These are phyloP conservation scores for Komagataella pseudopastoris DNA, from an alignment of 805 yeast genomes.

Conservation along the genomic window DNA sequence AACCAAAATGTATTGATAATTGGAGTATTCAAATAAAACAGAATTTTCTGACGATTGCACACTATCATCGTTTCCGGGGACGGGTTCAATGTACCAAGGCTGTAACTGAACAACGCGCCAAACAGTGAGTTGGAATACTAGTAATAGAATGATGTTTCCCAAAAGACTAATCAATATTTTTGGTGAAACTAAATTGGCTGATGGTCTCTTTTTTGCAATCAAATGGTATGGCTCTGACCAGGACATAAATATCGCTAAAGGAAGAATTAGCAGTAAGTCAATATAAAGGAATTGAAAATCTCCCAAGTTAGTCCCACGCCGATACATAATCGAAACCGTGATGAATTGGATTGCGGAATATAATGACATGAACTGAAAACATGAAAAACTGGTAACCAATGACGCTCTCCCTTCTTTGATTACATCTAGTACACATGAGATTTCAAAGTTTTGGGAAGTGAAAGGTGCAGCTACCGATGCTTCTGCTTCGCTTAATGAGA, in stretches of 20 bases:
- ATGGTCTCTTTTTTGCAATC: slow-evolving; percentile 67
- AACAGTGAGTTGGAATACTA: slow-evolving; percentile 50
- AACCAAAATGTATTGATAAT: slow-evolving; percentile 77
- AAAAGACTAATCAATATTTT: slow-evolving; percentile 74
- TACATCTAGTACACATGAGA: slow-evolving; percentile 83
- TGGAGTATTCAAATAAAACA: slow-evolving; percentile 63
- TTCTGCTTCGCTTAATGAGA: slow-evolving; percentile 92
- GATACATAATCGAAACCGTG: slow-evolving; percentile 73
- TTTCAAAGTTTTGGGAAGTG: slow-evolving; percentile 81
- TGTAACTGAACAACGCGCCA: slow-evolving; percentile 49
- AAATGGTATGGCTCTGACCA: slow-evolving; percentile 75
- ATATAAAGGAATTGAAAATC: slow-evolving; percentile 95
- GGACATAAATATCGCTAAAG: slow-evolving; percentile 94
- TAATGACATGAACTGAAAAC: slow-evolving; percentile 95
- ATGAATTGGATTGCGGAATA: slow-evolving; percentile 94
- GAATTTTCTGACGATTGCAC: slow-evolving; percentile 89
- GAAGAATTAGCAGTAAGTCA: slow-evolving; percentile 80
- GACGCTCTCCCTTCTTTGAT: slow-evolving; percentile 93
- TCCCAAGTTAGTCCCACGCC: slow-evolving; percentile 84
- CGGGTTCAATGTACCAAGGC: slow-evolving; percentile 71
- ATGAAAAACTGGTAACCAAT: slow-evolving; percentile 86
- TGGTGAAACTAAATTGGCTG: slow-evolving; percentile 85
- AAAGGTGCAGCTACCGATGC: slow-evolving; percentile 99
- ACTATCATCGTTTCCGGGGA: slow-evolving; percentile 70
- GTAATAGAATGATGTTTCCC: slow-evolving; percentile 56